These are phyloP conservation scores for Daldinia sp. DNA, from an alignment of 2,329 filamentous ascomycete species.

Conservation along the genomic window DNA sequence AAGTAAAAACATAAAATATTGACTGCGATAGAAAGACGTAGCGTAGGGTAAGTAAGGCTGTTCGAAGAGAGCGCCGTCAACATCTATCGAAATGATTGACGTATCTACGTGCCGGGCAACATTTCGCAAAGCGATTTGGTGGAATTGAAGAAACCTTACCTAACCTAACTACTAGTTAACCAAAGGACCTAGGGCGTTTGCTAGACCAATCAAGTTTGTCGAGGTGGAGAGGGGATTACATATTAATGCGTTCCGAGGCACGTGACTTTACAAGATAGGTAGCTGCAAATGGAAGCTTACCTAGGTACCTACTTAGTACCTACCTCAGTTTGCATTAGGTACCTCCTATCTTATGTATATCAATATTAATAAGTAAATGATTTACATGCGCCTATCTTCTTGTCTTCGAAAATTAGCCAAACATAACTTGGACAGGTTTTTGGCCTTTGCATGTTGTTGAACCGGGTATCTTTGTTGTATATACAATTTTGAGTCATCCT, in stretches of 20 bases:
- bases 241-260: constrained; percentile 23
- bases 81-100: constrained; percentile 24
- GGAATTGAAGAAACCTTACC: constrained; percentile 23
- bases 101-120: constrained; percentile 11
- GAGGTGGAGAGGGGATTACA: background rate
- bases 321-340: background rate
- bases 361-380: background rate
- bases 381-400: too few relatives aligned
- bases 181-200: background rate
- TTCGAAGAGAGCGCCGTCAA: constrained; percentile 18
- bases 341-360: background rate
- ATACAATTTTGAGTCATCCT: too few relatives aligned
- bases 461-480: too few relatives aligned
- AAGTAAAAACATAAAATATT: constrained; percentile 1
- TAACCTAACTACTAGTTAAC: background rate
- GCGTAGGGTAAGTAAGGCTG: background rate
- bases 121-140: constrained; percentile 27
- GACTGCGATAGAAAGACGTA: background rate
- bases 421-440: too few relatives aligned
- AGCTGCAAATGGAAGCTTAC: too few relatives aligned
- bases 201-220: constrained; percentile 10
- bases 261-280: constrained; percentile 16
- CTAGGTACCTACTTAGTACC: background rate
- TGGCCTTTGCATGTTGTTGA: too few relatives aligned
- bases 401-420: too few relatives aligned